A percentile compares a stretch with the other conserved stretches of the same genome.
Evolutionary conservation across 768 basidiomycete species (phyloP).

Genomic region (Mycena pura): DNA sequence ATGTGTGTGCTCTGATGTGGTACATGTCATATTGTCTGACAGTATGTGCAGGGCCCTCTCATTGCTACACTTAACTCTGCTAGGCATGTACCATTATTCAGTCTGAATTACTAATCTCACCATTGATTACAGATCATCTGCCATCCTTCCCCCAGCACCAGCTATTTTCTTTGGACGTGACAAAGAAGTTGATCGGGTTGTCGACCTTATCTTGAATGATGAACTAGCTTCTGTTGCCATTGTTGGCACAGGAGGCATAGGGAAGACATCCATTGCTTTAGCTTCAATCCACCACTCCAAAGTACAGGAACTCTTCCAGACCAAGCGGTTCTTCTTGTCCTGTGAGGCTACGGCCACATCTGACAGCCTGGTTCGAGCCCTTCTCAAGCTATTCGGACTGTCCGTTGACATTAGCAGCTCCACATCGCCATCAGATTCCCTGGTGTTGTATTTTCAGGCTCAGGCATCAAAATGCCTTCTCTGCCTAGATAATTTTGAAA

Average conservation of each 20-base stretch:
- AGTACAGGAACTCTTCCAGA: conserved; percentile 26
- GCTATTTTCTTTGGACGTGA: conserved; percentile 34
- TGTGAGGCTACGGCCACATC: conserved; percentile 42
- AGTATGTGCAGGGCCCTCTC: too few species aligned
- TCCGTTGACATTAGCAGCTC: conserved; percentile 11
- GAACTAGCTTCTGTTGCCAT: conserved; percentile 31
- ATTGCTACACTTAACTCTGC: too few species aligned
- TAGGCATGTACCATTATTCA: too few species aligned
- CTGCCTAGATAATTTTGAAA: too few species aligned
- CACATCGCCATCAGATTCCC: conserved; percentile 24
- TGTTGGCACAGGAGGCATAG: conserved; percentile 39
- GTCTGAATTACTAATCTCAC: too few species aligned
- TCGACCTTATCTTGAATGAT: conserved; percentile 19
- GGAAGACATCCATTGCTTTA: too few species aligned
- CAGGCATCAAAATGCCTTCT: too few species aligned
- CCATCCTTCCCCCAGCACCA: not conserved
- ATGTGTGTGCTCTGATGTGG: not conserved
- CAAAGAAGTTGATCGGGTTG: conserved; percentile 29
- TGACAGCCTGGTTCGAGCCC: conserved; percentile 32
- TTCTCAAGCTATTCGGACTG: conserved; percentile 8
- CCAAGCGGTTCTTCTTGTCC: conserved; percentile 33
- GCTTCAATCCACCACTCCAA: too few species aligned
- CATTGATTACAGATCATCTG: not conserved
- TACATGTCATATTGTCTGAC: too few species aligned
- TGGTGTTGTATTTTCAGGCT: too few species aligned